These are phyloP conservation scores for Nakaseomyces sp. DNA, from an alignment of 1,139 yeast species.

Conservation along the genomic window DNA sequence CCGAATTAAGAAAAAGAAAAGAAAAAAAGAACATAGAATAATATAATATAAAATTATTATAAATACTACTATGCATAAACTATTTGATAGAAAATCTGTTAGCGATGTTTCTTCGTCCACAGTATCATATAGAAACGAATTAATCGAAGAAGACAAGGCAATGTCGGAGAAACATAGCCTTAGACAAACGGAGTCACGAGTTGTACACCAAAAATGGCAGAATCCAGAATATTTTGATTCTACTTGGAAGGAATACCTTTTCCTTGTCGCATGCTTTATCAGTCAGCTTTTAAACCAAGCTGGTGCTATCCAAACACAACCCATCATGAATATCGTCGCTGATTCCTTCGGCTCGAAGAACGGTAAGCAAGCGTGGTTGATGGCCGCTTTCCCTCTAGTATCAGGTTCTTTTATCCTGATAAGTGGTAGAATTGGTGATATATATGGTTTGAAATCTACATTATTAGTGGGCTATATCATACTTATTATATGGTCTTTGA, in stretches of 20 bases:
- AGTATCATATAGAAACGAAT: background rate
- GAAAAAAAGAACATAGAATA: no score
- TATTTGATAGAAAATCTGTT: no score
- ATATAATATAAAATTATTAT: no score
- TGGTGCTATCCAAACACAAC: slow-evolving; percentile 29
- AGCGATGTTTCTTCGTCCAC: background rate
- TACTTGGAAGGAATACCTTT: slow-evolving; percentile 27
- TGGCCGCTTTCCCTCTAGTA: slow-evolving; percentile 50
- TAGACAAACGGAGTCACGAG: background rate
- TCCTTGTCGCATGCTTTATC: slow-evolving; percentile 34
- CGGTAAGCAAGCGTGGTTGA: slow-evolving; percentile 41
- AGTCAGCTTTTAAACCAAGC: slow-evolving; percentile 34
- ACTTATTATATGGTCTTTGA: slow-evolving; percentile 38
- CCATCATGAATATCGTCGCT: slow-evolving; percentile 30
- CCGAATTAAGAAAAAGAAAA: no score
- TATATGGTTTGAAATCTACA: slow-evolving; percentile 41
- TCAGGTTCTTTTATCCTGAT: slow-evolving; percentile 47
- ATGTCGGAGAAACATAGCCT: background rate
- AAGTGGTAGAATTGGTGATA: slow-evolving; percentile 47
- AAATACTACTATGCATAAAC: no score
- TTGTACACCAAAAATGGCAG: slow-evolving; percentile 16
- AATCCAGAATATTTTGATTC: slow-evolving; percentile 18
- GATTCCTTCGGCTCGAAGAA: slow-evolving; percentile 23
- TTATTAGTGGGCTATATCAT: slow-evolving; percentile 40
- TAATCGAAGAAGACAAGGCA: background rate